These are phyloP conservation scores for Huntiella omanensis DNA, from an alignment of 2,329 filamentous ascomycete species.

Conservation along the genomic window DNA sequence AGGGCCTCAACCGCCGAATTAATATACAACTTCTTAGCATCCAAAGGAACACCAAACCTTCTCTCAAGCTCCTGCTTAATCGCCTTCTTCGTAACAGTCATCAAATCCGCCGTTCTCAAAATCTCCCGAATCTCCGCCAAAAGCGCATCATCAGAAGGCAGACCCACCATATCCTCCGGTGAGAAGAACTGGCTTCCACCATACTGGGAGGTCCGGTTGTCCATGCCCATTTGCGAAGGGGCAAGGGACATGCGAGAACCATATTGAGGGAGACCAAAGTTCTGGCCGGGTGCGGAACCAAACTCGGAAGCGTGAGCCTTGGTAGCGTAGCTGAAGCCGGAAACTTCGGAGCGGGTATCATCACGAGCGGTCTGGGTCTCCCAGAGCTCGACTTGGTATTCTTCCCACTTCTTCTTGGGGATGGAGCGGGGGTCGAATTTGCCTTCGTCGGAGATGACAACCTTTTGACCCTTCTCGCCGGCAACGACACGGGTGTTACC, in stretches of 20 bases:
- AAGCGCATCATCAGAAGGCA: constrained; percentile 78
- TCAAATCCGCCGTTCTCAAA: constrained; percentile 74
- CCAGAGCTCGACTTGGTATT: constrained; percentile 96
- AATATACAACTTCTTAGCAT: constrained; percentile 82
- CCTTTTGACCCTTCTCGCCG: constrained; percentile 79
- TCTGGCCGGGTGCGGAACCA: constrained; percentile 31
- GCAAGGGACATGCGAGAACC: constrained; percentile 63
- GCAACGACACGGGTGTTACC: constrained; percentile 96
- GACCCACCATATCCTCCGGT: constrained; percentile 48
- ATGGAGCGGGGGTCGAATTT: constrained; percentile 90
- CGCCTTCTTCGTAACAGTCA: constrained; percentile 97
- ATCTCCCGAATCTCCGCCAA: constrained; percentile 91
- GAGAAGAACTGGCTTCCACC: constrained; percentile 39
- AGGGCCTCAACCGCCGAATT: constrained; percentile 72
- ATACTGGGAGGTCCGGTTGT: constrained; percentile 41
- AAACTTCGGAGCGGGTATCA: constrained; percentile 70
- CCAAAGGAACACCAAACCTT: constrained; percentile 70
- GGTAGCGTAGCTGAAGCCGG: constrained; percentile 87
- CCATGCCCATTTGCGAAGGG: constrained; percentile 41
- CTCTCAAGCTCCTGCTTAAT: constrained; percentile 87
- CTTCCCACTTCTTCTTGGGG: constrained; percentile 97
- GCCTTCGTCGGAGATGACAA: constrained; percentile 89
- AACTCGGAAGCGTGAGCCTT: constrained; percentile 65
- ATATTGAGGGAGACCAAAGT: constrained; percentile 18
- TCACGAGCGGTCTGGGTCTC: constrained; percentile 72